Base-by-base conservation (phyloP, 257 asterid genomes). In the Salvia splendens region DNA sequence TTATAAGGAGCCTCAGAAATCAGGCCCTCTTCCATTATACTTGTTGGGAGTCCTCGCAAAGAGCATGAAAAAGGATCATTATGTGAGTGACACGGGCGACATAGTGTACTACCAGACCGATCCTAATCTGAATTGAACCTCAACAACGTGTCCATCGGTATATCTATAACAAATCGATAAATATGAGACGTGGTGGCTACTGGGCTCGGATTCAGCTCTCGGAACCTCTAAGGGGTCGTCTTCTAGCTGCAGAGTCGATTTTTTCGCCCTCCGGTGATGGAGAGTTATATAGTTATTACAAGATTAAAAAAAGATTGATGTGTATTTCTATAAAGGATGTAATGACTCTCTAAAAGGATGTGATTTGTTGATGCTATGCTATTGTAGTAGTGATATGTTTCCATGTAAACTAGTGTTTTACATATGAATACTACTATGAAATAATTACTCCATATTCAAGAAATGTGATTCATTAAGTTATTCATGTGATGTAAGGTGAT, bases 51-150 rank as follows among this genome's bases (percentile, higher is more conserved):
- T 80, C 35, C 89, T 90, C 43, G 4, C 72, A 3, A 76, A 64
- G 68, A 87, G 97, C 87, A 73, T 90, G 86, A 81, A 58, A 56
- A 77, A 71, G 78, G 97, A 90, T 77, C 95, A 87, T 60, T 90
- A 67, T 54, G 97, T 90, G 43, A 90, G 85, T 17, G 95, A 90
- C 69, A 64, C 83, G 4, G 97, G 89, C 16, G 88, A 85, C 24
- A 72, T 90, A 28, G 83, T 90, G 16, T 90, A 82, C 68, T 90
- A 87, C 53, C 87, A 87, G 65, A 75, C 88, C 1, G 94, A 87
- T 55, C 84, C 89, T 56, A 38, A 75, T 15, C 62, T 85, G 50
- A 77, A 49, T 46, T 84, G 28, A 52, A 41, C 78, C 78, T 54
- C 54, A 36, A 28, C 74, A 81, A 53, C 7, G 28, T 54, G 30